Conservation (phyloP, 164 flowering plant genomes). For the Chimonanthus salicifolius region DNA sequence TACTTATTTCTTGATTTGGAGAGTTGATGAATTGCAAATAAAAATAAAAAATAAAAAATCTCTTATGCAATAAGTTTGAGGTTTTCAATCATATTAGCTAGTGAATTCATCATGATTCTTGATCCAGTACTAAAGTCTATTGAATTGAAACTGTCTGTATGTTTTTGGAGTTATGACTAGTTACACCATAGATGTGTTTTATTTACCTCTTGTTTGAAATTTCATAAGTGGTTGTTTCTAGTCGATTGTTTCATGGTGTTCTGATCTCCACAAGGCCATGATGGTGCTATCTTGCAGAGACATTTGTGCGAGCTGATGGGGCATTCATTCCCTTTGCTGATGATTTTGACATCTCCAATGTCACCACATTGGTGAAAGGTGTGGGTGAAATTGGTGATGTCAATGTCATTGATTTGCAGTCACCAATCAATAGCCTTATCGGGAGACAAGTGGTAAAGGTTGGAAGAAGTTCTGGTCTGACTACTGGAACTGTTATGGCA, state of each 20-base stretch:
- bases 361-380: conserved; percentile 68
- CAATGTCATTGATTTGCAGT: conserved; percentile 67
- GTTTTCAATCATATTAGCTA: no score
- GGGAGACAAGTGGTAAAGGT: conserved; percentile 86
- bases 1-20: no score
- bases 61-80: no score
- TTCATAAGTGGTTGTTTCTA: neutral
- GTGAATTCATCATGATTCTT: no score
- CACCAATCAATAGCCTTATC: conserved; percentile 64
- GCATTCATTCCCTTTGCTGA: conserved; percentile 93
- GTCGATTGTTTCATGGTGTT: neutral
- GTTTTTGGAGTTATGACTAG: neutral
- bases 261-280: conserved; percentile 1
- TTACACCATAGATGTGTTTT: neutral
- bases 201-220: neutral
- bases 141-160: neutral
- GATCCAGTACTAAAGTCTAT: neutral
- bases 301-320: conserved; percentile 94
- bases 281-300: conserved; percentile 50
- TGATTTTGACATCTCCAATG: conserved; percentile 58
- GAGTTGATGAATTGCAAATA: no score
- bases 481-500: conserved; percentile 85
- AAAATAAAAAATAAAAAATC: no score
- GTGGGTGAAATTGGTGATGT: conserved; percentile 80
- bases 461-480: conserved; percentile 95